Conservation (phyloP, 768 basidiomycete genomes). For the Kwoniella newhampshirensis region DNA sequence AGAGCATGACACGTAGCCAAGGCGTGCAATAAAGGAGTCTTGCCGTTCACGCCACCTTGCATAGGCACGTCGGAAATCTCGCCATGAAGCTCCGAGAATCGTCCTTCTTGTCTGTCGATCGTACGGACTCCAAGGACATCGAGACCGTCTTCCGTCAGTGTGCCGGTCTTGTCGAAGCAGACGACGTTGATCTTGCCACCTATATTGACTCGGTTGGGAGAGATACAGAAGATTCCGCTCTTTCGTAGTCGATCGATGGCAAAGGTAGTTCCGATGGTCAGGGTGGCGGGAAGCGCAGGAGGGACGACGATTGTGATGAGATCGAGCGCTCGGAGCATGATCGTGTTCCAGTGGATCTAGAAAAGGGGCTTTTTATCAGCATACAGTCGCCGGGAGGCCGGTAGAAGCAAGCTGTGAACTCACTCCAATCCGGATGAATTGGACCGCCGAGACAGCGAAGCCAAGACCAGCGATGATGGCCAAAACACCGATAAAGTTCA, state of each 20-base stretch:
- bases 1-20: constrained; percentile 94
- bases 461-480: constrained; percentile 87
- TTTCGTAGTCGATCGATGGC: constrained; percentile 84
- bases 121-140: constrained; percentile 93
- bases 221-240: constrained; percentile 89
- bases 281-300: constrained; percentile 91
- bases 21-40: constrained; percentile 84
- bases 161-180: constrained; percentile 99
- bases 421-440: constrained; percentile 87
- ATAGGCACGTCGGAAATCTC: constrained; percentile 80
- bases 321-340: constrained; percentile 86
- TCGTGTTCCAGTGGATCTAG: constrained; percentile 85
- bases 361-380: too few relatives aligned
- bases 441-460: constrained; percentile 85
- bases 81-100: constrained; percentile 86
- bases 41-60: constrained; percentile 61
- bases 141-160: constrained; percentile 94
- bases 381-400: too few relatives aligned
- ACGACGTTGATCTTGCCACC: constrained; percentile 95
- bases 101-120: constrained; percentile 68
- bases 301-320: constrained; percentile 96
- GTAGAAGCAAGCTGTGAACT: too few relatives aligned
- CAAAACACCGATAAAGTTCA: constrained; percentile 79
- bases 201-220: constrained; percentile 91
- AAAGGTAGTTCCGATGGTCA: constrained; percentile 96